A percentile compares a stretch with the other conserved stretches of the same genome.
Evolutionary conservation across 768 basidiomycete genomes (phyloP).

Genomic region (Trametes villosa): DNA sequence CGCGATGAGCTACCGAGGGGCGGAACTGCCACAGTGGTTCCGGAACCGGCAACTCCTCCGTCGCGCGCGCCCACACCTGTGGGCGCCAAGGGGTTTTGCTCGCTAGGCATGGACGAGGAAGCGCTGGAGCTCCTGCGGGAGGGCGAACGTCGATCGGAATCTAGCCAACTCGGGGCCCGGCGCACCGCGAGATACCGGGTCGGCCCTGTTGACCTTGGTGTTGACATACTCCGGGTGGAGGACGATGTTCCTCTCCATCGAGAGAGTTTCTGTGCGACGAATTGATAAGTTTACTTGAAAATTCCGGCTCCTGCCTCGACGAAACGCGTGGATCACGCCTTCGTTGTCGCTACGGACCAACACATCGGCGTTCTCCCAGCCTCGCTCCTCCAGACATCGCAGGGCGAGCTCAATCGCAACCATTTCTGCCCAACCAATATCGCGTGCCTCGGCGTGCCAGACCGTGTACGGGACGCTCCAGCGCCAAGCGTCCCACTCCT

Average conservation of each 20-base stretch:
- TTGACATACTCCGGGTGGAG: background rate
- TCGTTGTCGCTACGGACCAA: too few species aligned
- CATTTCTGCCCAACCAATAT: slow-evolving; percentile 16
- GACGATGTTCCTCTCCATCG: background rate
- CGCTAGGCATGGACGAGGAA: background rate
- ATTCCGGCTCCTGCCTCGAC: background rate
- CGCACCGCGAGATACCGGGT: slow-evolving; percentile 1
- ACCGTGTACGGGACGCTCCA: background rate
- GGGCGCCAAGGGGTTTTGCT: background rate
- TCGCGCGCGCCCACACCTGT: background rate
- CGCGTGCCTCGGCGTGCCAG: background rate
- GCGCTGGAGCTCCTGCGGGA: background rate
- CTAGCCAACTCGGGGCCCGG: background rate
- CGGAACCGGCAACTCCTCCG: background rate
- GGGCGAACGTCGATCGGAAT: background rate
- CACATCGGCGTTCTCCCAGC: background rate
- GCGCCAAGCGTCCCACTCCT: background rate
- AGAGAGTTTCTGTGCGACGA: background rate
- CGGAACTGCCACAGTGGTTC: background rate
- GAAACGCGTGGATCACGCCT: background rate
- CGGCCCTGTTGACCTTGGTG: background rate
- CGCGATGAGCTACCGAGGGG: background rate
- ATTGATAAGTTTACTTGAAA: slow-evolving; percentile 6
- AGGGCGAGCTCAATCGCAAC: background rate
- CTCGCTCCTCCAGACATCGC: background rate